Evolutionary conservation across 768 basidiomycete species (phyloP), one percentile per base, ranked within the genome.

Genomic region (Naematelia aurantialba): DNA sequence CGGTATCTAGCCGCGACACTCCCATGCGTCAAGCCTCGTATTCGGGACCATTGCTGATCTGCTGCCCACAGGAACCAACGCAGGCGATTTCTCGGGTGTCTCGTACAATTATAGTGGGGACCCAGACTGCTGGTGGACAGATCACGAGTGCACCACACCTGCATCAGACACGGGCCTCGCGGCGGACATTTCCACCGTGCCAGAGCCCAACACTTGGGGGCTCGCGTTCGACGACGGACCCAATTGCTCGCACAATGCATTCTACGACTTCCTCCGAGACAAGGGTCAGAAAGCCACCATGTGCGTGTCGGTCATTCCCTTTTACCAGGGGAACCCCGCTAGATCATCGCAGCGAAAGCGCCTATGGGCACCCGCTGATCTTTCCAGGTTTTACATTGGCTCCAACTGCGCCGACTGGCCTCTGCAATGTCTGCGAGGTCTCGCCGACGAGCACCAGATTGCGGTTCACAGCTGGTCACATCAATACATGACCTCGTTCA

Each of bases 401-500:
- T 75, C 74, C 19, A 80, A 80, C 65, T 77, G 79, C n/a, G 61
- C 77, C 48, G 72, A 79, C 65, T 79, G 78, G 78, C 79, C 79
- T 2, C 55, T 78, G 5, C 76, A 80, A 59, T 78, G 78, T 24
- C 68, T 78, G 53, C 59, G 76, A 34, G 79, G 63, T 19, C 42
- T 73, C 1, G 55, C 57, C 0, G 78, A 78, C 30, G 76, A 74
- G 0, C 79, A 80, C 52, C 64, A 80, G 59, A 68, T 79, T 13
- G 66, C 70, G 30, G 44, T 75, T 24, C 68, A 66, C 50, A 66
- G 68, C 29, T 76, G 75, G 75, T 67, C 65, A 34, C 74, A 76
- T 51, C 71, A 67, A 67, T 86, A 86, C 72, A 89, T 90, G 88
- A 89, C 89, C 2, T 83, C 87, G 0, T 63, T 75, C 50, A 55